Evolutionary conservation across 2,329 filamentous ascomycete species (phyloP).

Genomic region (Podosphaera fusca): DNA sequence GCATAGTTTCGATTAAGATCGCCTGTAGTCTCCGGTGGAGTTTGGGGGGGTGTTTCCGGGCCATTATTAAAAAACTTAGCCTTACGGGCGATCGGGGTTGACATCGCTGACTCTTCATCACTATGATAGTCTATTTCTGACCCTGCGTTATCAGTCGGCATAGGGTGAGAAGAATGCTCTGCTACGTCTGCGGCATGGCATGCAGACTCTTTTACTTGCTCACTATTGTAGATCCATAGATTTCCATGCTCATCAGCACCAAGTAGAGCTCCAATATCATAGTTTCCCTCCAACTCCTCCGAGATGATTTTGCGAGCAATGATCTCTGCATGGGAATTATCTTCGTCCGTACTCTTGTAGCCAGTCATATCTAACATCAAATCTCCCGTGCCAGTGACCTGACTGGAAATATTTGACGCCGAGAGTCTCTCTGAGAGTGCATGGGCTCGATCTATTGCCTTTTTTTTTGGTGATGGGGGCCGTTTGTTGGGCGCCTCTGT

Average conservation of each 20-base stretch:
- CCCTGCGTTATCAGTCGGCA: conserved; percentile 35
- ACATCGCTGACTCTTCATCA: conserved; percentile 45
- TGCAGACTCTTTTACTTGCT: conserved; percentile 81
- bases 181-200: conserved; percentile 36
- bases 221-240: conserved; percentile 97
- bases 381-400: conserved; percentile 80
- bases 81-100: conserved; percentile 27
- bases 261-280: conserved; percentile 87
- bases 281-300: conserved; percentile 81
- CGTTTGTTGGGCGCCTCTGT: conserved; percentile 51
- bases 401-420: conserved; percentile 74
- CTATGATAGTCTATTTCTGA: conserved; percentile 93
- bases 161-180: conserved; percentile 17
- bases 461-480: conserved; percentile 43
- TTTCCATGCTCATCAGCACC: conserved; percentile 91
- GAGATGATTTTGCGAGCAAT: conserved; percentile 78
- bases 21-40: conserved; percentile 38
- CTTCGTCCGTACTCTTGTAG: conserved; percentile 84
- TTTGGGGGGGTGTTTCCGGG: conserved; percentile 40
- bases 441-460: conserved; percentile 65
- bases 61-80: conserved; percentile 38
- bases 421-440: conserved; percentile 71
- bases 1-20: conserved; percentile 76
- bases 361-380: conserved; percentile 96
- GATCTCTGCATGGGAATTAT: conserved; percentile 78